These are phyloP conservation scores for Alternaria sp. DNA, from an alignment of 2,329 filamentous ascomycete genomes.

Conservation along the genomic window DNA sequence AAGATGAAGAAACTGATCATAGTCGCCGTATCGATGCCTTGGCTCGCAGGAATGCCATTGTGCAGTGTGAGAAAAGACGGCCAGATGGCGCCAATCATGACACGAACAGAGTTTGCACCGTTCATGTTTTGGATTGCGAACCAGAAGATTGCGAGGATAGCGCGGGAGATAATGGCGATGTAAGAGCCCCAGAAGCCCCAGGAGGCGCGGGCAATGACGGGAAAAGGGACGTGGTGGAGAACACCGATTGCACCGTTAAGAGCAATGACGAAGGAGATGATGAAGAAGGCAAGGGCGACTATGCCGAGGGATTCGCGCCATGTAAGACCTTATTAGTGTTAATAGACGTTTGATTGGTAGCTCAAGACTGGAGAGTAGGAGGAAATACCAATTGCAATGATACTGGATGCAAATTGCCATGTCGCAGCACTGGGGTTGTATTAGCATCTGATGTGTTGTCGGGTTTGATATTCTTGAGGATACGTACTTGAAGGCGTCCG, in stretches of 20 bases:
- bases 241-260: conserved; percentile 63
- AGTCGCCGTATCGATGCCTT: conserved; percentile 65
- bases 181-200: conserved; percentile 68
- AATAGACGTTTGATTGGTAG: not conserved
- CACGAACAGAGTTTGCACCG: conserved; percentile 63
- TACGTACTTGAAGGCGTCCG: conserved; percentile 59
- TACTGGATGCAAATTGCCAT: conserved; percentile 59
- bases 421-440: conserved; percentile 53
- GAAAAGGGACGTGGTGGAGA: conserved; percentile 62
- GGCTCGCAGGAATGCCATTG: conserved; percentile 60
- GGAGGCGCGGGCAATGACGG: conserved; percentile 63
- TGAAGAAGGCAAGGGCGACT: conserved; percentile 61
- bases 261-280: conserved; percentile 67
- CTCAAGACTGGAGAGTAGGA: not conserved
- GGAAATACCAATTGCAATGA: conserved; percentile 48
- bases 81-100: conserved; percentile 66
- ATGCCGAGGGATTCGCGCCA: conserved; percentile 65
- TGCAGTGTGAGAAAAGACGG: conserved; percentile 63
- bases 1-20: conserved; percentile 67
- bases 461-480: not conserved
- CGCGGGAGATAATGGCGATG: conserved; percentile 62
- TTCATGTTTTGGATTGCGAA: conserved; percentile 73
- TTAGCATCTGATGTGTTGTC: conserved; percentile 9
- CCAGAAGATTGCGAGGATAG: conserved; percentile 67
- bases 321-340: conserved; percentile 54